Base-by-base conservation (phyloP, 176 grass and related monocot genomes). In the Cocos nucifera region DNA sequence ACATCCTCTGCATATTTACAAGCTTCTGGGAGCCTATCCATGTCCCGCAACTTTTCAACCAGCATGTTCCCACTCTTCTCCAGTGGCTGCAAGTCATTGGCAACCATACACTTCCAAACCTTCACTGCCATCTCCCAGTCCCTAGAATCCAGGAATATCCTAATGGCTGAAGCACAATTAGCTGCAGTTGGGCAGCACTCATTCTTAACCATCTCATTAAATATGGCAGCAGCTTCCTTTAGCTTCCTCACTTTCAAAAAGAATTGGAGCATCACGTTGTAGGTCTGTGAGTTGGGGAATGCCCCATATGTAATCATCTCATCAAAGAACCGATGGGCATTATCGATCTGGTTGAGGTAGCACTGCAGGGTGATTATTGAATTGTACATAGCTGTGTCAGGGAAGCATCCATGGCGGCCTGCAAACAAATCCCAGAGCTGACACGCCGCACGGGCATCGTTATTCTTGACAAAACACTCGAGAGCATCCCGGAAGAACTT, bases 171-270 rank as follows among this genome's bases (percentile, higher is more conserved):
- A 32, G 17, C 65, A 67, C 51, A 54, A 17, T 32, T 54, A 20
- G 17, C 25, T 9, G 78, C 83, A 27, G 65, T 73, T 4, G 84
- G 92, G 50, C 59, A 70, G 54, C 39, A 85, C 59, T 90, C 83
- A 5, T 91, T 97, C 75, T 88, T 90, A 52, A 80, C 56, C 92
- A 97, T 97, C 81, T 97, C 92, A 10, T 27, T 88, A 53, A 97
- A 85, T 67, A 97, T 65, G 15, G 71, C 63, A 0, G 72, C 52
- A 4, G 84, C 81, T 62, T 88, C 87, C 6, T 69, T 75, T 62
- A 70, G 52, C 32, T 83, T 91, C 65, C 52, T 81, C 54, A 49
- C 72, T 63, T 75, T 82, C 5, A 91, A 65, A 56, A 91, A 82
- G 22, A 79, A 56, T 21, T 75, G 72, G 73, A 97, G 74, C 20